Percentiles rank a stretch among this genome's conserved stretches.
Conservation (phyloP, 2,329 filamentous ascomycete species). For the Thelonectria blattea region DNA sequence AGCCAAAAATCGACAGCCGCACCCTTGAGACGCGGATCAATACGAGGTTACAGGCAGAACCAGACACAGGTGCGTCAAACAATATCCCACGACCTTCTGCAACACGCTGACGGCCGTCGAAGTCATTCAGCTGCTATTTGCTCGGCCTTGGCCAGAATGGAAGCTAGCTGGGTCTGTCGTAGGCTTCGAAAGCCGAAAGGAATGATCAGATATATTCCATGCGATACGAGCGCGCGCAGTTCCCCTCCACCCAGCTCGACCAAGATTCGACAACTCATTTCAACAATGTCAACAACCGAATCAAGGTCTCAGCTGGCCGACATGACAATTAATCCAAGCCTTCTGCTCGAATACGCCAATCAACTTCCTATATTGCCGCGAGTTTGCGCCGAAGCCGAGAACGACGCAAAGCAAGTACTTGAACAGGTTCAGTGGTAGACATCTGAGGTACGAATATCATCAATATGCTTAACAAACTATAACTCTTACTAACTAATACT, state of each 20-base stretch:
- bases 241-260: conserved; percentile 32
- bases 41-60: conserved; percentile 5
- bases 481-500: background rate
- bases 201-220: conserved; percentile 29
- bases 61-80: conserved; percentile 12
- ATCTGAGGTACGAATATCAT: background rate
- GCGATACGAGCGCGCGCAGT: background rate
- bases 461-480: too few relatives aligned
- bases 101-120: background rate
- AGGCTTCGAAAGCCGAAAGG: conserved; percentile 25
- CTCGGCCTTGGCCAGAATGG: conserved; percentile 8
- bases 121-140: conserved; percentile 6
- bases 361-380: background rate
- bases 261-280: conserved; percentile 30
- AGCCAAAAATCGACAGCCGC: conserved; percentile 2
- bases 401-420: background rate
- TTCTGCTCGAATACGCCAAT: conserved; percentile 21
- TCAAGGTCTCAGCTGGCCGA: conserved; percentile 3
- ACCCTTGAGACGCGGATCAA: conserved; percentile 21
- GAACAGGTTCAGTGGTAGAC: background rate
- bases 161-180: conserved; percentile 22
- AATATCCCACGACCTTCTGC: background rate
- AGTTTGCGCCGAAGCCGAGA: background rate
- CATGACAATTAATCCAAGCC: conserved; percentile 11
- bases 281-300: background rate